Evolutionary conservation across 2,329 filamentous ascomycete species (phyloP).

Genomic region (Hypoxylon sp.): DNA sequence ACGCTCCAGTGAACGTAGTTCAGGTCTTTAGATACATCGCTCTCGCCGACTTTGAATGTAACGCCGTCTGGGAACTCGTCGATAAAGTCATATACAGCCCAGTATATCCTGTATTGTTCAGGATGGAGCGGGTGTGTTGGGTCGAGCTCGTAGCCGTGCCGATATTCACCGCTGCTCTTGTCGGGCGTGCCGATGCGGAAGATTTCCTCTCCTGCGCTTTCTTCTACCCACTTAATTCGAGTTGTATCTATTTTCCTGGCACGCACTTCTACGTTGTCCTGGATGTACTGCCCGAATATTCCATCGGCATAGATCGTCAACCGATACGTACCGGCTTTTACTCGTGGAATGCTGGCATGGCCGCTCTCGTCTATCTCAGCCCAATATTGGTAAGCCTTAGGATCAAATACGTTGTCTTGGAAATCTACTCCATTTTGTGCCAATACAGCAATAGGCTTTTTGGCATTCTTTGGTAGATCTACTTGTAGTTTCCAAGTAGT

Average conservation of each 20-base stretch:
- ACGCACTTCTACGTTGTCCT: slow-evolving; percentile 64
- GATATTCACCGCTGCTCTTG: slow-evolving; percentile 72
- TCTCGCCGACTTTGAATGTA: slow-evolving; percentile 69
- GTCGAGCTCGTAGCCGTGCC: slow-evolving; percentile 68
- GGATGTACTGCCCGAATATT: slow-evolving; percentile 71
- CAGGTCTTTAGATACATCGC: slow-evolving; percentile 64
- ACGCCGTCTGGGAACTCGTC: slow-evolving; percentile 72
- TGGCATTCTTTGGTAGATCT: slow-evolving; percentile 65
- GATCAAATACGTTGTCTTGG: slow-evolving; percentile 71
- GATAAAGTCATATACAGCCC: slow-evolving; percentile 71
- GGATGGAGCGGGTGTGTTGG: slow-evolving; percentile 65
- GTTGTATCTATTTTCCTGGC: slow-evolving; percentile 59
- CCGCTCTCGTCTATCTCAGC: slow-evolving; percentile 64
- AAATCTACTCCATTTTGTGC: slow-evolving; percentile 66
- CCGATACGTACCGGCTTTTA: slow-evolving; percentile 72
- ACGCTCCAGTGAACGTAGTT: slow-evolving; percentile 78
- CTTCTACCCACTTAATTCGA: slow-evolving; percentile 65
- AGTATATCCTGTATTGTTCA: slow-evolving; percentile 74
- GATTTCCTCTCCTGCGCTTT: slow-evolving; percentile 70
- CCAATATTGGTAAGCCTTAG: slow-evolving; percentile 75
- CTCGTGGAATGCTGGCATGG: slow-evolving; percentile 65
- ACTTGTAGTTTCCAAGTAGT: slow-evolving; percentile 66
- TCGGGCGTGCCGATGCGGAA: slow-evolving; percentile 75
- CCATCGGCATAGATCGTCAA: slow-evolving; percentile 74
- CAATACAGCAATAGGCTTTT: slow-evolving; percentile 69